Evolutionary conservation across 2,329 filamentous ascomycete species (phyloP), one percentile per base, ranked within the genome.

Genomic region (Calonectria pteridis): DNA sequence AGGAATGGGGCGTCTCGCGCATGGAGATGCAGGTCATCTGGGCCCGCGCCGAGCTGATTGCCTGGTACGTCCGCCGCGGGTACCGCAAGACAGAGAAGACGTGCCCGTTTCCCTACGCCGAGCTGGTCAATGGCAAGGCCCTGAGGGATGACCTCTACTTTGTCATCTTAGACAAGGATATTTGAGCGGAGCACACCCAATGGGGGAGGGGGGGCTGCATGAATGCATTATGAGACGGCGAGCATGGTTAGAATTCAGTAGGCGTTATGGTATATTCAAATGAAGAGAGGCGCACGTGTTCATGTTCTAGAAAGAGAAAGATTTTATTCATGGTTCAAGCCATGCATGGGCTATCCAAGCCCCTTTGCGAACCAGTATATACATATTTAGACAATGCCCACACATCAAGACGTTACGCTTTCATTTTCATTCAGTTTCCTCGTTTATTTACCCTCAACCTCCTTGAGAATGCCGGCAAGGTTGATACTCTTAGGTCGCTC

Each of bases 401-500:
- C 40, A 62, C 55, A 18, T 51, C 20, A 49, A 64, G 46, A 40
- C 66, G 62, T 70, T 33, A 50, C 49, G 49, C 69, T 58, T 73
- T 74, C 64, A 51, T 67, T 76, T 69, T 50, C 35, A 37, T 67
- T 64, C 66, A 55, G 67, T 68, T 53, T 33, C 29, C 26, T 46
- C 58, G 13, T 59, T 81, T 82, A 88, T 75, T 86, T 79, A 31
- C 83, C 83, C 83, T 90, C 89, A 40, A 89, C 90, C 82, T 91
- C 84, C 85, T 96, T 93, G 78, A 98, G 87, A 78, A 99, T 87
- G 14, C 96, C 96, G 84, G 94, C 90, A 70, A 99, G 88, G 86
- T 98, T 97, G 84, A 98, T 98, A 86, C 95, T 98, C 94, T 99
- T 99, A 64, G 97, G 97, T 75, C 96, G 90, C 92, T 99, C 97